phyloP scores from a whole-genome alignment of 306 rosid species.

The Fragaria nilgerrensis region DNA sequence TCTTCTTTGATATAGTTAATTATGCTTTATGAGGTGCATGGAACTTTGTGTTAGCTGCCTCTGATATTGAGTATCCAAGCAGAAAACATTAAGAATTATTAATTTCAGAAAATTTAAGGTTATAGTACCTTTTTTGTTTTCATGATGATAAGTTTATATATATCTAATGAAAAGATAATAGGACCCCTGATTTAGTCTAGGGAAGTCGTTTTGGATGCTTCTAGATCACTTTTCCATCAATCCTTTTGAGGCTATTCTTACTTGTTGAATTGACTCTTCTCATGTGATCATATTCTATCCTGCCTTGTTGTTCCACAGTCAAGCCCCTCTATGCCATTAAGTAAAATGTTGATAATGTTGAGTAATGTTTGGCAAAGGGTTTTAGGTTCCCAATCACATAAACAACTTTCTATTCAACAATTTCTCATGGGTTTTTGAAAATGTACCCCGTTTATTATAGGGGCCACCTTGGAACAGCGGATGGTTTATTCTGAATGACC shows the following conservation, averaged over 20 bases:
- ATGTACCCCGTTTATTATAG: neutral
- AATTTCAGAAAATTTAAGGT: neutral
- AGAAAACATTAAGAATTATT: neutral
- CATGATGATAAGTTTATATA: neutral
- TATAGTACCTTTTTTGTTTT: neutral
- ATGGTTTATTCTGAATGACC: neutral
- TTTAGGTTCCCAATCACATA: neutral
- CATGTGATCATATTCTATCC: neutral
- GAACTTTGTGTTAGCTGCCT: neutral
- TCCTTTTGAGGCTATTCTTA: neutral
- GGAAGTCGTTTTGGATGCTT: neutral
- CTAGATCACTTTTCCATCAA: neutral
- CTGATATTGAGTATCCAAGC: neutral
- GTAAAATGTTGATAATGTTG: neutral
- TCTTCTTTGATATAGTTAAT: constrained; percentile 7
- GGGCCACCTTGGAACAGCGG: neutral
- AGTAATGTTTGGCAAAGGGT: neutral
- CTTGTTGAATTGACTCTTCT: neutral
- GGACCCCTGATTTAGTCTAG: neutral
- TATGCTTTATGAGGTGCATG: neutral
- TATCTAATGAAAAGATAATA: neutral
- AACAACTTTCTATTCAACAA: neutral
- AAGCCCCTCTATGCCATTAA: neutral
- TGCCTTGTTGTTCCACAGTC: neutral
- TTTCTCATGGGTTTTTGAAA: neutral